Percentiles rank a stretch among this genome's conserved stretches.
phyloP scores from a whole-genome alignment of 495 filamentous ascomycete species.

The Podospora conica region DNA sequence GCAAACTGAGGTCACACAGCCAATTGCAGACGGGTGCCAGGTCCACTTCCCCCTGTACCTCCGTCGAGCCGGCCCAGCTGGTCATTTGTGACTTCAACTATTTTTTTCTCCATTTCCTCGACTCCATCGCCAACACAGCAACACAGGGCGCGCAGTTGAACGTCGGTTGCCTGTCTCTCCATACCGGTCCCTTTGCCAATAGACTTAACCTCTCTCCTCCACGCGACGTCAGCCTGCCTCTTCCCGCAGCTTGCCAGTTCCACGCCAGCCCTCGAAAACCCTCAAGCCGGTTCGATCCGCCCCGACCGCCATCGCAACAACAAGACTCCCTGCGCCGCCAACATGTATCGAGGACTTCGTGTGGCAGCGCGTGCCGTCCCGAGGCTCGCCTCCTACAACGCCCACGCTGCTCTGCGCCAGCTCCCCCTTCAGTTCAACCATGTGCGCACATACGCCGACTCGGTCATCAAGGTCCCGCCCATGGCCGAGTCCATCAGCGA shows the following conservation, averaged over 20 bases:
- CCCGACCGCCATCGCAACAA: slow-evolving; percentile 2
- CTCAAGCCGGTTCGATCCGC: slow-evolving; percentile 6
- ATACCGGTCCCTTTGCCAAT: background rate
- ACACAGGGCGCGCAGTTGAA: background rate
- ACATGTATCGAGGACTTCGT: slow-evolving; percentile 39
- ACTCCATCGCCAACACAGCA: background rate
- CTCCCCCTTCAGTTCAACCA: slow-evolving; percentile 44
- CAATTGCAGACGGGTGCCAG: slow-evolving; percentile 3
- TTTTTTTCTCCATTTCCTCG: background rate
- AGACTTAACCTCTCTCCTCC: background rate
- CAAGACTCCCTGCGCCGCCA: background rate
- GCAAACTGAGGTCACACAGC: slow-evolving; percentile 24
- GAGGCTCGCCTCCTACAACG: slow-evolving; percentile 21
- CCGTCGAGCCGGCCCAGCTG: background rate
- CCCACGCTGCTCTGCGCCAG: slow-evolving; percentile 35
- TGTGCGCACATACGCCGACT: slow-evolving; percentile 61
- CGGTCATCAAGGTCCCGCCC: slow-evolving; percentile 84
- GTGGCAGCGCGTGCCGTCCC: slow-evolving; percentile 43
- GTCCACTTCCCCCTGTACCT: background rate
- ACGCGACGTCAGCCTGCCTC: background rate
- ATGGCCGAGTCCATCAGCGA: slow-evolving; percentile 99
- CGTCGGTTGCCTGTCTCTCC: background rate
- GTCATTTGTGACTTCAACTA: background rate
- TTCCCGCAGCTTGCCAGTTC: background rate
- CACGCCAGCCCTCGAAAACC: background rate